Base-by-base conservation (phyloP, 2,329 filamentous ascomycete species). In the Aspergillus tamarii region DNA sequence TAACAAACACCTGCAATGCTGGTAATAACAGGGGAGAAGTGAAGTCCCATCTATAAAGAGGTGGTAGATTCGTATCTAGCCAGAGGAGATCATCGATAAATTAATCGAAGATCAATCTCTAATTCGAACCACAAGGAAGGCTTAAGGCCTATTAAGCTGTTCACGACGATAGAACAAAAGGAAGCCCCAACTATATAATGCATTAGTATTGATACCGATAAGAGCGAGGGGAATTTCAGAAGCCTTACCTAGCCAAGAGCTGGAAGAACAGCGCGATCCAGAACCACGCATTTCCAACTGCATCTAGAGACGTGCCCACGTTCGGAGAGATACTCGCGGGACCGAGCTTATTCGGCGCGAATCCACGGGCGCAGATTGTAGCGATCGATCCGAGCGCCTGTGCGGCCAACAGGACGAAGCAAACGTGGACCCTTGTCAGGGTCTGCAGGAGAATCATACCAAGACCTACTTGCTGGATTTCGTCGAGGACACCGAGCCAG, bases 391-490 rank as follows among this genome's bases (percentile, higher is more conserved):
- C 88, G 23, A 90, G 73, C 10, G 89, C 83, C 75, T 91, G 88
- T 3, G 87, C 87, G 1, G 71, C 76, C 43, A 89, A 81, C 28
- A 90, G 78, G 0, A 87, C 85, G 67, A 87, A 88, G 59, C 85
- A 82, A 62, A 90, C 87, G 71, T 91, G 88, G 73, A 89, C 83
- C 23, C 88, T 80, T 1, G 88, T 90, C 67, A 89, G 75, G 0
- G 88, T 90, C 72, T 89, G 87, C 46, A 90, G 76, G 4, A 91
- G 79, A 57, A 90, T 86, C 87, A 90, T 90, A 61, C 88, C 88
- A 60, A 90, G 84, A 2, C 88, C 88, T 2, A 90, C 84, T 46
- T 87, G 87, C 73, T 91, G 88, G 7, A 90, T 77, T 10, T 86
- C 83, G 68, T 91, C 88, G 10, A 90, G 79, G 6, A 89, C 82